These are phyloP conservation scores for Elongisporangium undulatum DNA, from an alignment of 352 stramenopile genomes.

Conservation along the genomic window DNA sequence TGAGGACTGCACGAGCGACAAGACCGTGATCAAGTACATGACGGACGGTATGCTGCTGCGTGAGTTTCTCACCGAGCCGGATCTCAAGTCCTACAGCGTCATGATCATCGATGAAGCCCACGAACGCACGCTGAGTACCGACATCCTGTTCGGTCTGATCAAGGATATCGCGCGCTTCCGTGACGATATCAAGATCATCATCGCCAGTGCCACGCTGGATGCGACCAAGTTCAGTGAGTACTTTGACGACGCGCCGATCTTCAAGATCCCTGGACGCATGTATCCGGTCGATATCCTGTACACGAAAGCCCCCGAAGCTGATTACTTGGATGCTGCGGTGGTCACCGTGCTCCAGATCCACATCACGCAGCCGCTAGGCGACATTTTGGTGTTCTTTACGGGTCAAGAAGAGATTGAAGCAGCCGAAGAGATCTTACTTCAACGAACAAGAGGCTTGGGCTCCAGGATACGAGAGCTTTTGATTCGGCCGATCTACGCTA, in stretches of 20 bases:
- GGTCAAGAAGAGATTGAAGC: slow-evolving; percentile 99
- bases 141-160: slow-evolving; percentile 99
- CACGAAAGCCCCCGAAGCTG: slow-evolving; percentile 96
- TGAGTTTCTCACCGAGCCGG: slow-evolving; percentile 98
- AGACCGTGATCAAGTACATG: slow-evolving; percentile 99
- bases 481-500: slow-evolving; percentile 99
- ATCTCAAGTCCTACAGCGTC: slow-evolving; percentile 95
- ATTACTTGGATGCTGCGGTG: slow-evolving; percentile 98
- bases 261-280: slow-evolving; percentile 98
- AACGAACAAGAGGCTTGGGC: slow-evolving; percentile 92
- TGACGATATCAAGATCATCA: slow-evolving; percentile 97
- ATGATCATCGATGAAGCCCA: slow-evolving; percentile 99
- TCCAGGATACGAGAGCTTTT: slow-evolving; percentile 97
- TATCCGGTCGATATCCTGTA: slow-evolving; percentile 97
- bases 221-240: slow-evolving; percentile 99
- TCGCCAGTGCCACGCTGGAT: slow-evolving; percentile 96
- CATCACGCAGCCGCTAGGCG: slow-evolving; percentile 95
- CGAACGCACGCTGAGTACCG: slow-evolving; percentile 97
- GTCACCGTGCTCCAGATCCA: slow-evolving; percentile 99
- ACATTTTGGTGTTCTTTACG: slow-evolving; percentile 99
- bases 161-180: slow-evolving; percentile 97
- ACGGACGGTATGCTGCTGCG: slow-evolving; percentile 99
- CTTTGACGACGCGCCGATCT: slow-evolving; percentile 98
- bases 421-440: slow-evolving; percentile 93
- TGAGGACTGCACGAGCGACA: slow-evolving; percentile 98